Conservation (phyloP, 2,329 filamentous ascomycete species). For the Talaromyces sp. region DNA sequence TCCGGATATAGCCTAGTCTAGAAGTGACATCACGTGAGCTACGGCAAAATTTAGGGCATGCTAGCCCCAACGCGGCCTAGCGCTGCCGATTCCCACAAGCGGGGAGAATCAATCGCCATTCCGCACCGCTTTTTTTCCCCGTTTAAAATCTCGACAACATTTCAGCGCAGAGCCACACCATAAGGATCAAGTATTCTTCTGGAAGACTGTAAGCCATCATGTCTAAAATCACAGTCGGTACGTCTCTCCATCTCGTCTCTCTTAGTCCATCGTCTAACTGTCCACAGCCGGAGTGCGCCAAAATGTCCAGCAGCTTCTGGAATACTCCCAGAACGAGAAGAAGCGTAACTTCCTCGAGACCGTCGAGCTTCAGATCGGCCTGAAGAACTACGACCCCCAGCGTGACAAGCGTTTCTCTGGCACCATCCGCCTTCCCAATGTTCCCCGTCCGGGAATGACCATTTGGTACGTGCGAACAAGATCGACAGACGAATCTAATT, state of each 20-base stretch:
- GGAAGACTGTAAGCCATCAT: constrained; percentile 70
- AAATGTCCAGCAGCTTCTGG: constrained; percentile 88
- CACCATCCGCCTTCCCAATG: constrained; percentile 88
- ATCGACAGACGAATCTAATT: neutral
- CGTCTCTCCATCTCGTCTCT: constrained; percentile 17
- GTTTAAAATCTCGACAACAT: constrained; percentile 24
- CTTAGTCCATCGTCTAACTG: constrained; percentile 14
- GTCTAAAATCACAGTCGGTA: constrained; percentile 57
- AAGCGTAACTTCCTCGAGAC: constrained; percentile 98
- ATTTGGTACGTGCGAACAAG: constrained; percentile 58
- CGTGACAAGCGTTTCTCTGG: constrained; percentile 99
- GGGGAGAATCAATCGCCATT: constrained; percentile 23
- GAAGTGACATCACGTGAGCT: neutral
- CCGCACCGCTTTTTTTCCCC: constrained; percentile 14
- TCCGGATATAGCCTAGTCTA: neutral
- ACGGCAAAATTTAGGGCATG: constrained; percentile 11
- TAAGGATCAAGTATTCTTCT: constrained; percentile 67
- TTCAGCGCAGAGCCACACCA: constrained; percentile 61
- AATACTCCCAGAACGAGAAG: constrained; percentile 93
- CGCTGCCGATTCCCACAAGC: constrained; percentile 31
- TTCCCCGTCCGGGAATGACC: constrained; percentile 87
- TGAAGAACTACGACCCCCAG: constrained; percentile 99
- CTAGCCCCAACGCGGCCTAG: constrained; percentile 17
- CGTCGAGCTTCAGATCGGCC: constrained; percentile 76
- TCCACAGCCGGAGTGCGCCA: constrained; percentile 79